Percentiles rank a stretch among this genome's conserved stretches.
phyloP scores from a whole-genome alignment of 768 basidiomycete genomes.

The Mycena kentingensis region DNA sequence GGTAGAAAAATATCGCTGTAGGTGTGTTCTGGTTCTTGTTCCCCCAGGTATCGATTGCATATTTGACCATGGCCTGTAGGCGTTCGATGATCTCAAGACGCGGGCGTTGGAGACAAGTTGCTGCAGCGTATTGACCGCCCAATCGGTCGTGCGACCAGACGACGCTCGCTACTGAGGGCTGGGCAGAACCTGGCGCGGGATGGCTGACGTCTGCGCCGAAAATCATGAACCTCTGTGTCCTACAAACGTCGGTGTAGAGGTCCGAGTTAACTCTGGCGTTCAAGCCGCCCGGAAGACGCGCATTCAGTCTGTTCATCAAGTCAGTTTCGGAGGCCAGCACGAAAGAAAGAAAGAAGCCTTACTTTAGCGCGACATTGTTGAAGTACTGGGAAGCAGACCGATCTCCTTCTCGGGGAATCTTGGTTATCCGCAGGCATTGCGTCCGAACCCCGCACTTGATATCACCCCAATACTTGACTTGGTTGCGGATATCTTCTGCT shows the following conservation, averaged over 20 bases:
- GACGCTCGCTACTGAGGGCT: conserved; percentile 49
- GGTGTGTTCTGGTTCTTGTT: conserved; percentile 12
- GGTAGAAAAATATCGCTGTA: conserved; percentile 11
- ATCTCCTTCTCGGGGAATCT: conserved; percentile 20
- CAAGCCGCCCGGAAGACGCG: conserved; percentile 38
- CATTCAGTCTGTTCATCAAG: conserved; percentile 33
- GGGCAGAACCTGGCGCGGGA: conserved; percentile 42
- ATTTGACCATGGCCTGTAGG: conserved; percentile 31
- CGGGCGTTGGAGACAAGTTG: conserved; percentile 17
- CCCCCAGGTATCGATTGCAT: conserved; percentile 8
- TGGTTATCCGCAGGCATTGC: conserved; percentile 37
- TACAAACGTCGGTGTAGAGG: conserved; percentile 18
- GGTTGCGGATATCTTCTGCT: conserved; percentile 41
- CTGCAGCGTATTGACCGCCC: conserved; percentile 36
- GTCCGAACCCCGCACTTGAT: conserved; percentile 31
- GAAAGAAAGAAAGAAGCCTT: not conserved
- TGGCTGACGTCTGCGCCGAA: conserved; percentile 47
- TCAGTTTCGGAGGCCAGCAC: not conserved
- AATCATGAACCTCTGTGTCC: conserved; percentile 32
- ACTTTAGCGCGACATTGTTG: conserved; percentile 43
- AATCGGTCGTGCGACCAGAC: conserved; percentile 45
- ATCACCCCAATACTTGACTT: conserved; percentile 50
- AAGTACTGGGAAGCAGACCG: conserved; percentile 30
- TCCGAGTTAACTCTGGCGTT: conserved; percentile 33
- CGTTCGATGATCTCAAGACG: conserved; percentile 33